Base-by-base conservation (phyloP, 2,329 filamentous ascomycete genomes). In the Niveomyces coronatus region DNA sequence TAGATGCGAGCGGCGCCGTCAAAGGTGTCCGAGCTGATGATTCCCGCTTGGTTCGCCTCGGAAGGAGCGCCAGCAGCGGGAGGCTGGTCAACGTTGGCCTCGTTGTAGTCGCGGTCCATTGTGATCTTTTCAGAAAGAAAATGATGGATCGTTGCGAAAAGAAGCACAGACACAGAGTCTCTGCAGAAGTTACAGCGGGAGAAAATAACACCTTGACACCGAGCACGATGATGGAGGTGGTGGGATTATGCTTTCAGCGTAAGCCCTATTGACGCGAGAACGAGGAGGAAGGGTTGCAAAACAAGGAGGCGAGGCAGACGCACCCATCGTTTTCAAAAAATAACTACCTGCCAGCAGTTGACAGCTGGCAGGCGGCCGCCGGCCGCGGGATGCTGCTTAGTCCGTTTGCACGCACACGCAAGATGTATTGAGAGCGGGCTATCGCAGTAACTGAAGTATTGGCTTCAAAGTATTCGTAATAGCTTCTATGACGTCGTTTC, bases 1-100 rank as follows among this genome's bases (percentile, higher is more conserved):
- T 96, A 96, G 30, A 82, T 68, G 0, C 55, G 62, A n/a, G 76
- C 79, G 39, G 73, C 72, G 26, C 64, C 57, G 11, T 68, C 72
- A 61, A 68, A 76, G 3, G 24, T 19, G 3, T 24, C 37, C 3
- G 37, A 34, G 6, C 3, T 13, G 4, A 23, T 13, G 8, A 32
- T 29, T 15, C 14, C 26, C 13, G 18, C 9, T 1, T 38, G 9
- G 6, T 24, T 37, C 15, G 20, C 11, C 14, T 55, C 50, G 13
- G 26, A 10, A 3, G 35, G 20, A 7, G 3, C 14, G 3, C 20
- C 23, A 8, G 22, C 14, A 10, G n/a, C 31, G 7, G 14, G 15
- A 6, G 14, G 18, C 8, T 34, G 23, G 14, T 28, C 16, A 16
- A 18, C 8, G 18, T 5, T n/a, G 18, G 31, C 8, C 24, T 34